A percentile compares a stretch with the other conserved stretches of the same genome.
phyloP scores from a whole-genome alignment of 106 monocot species.

The Dioscorea alata region DNA sequence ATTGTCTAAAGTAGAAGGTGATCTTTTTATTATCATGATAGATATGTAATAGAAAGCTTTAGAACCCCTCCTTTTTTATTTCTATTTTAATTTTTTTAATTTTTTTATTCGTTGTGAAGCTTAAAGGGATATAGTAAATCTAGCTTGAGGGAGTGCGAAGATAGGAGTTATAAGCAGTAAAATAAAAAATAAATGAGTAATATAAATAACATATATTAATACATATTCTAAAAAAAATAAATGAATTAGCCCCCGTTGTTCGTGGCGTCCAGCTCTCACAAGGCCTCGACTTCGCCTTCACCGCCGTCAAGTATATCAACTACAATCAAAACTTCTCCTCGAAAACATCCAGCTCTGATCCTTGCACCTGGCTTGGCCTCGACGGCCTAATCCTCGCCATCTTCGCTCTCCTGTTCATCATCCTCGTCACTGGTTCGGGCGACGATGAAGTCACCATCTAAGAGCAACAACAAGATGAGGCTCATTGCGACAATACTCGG shows the following conservation, averaged over 20 bases:
- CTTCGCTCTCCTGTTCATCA: constrained; percentile 56
- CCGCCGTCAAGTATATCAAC: constrained; percentile 61
- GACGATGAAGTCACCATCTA: constrained; percentile 13
- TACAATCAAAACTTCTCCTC: constrained; percentile 62
- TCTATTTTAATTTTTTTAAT: too few relatives aligned
- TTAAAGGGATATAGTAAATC: too few relatives aligned
- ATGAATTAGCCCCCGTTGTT: constrained; percentile 93
- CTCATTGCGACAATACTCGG: background rate
- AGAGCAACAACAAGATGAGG: background rate
- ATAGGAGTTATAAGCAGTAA: too few relatives aligned
- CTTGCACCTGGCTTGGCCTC: constrained; percentile 67
- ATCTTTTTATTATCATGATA: too few relatives aligned
- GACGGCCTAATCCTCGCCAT: constrained; percentile 91
- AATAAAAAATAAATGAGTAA: too few relatives aligned
- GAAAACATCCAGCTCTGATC: constrained; percentile 14
- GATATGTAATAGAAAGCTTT: too few relatives aligned
- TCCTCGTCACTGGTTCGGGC: constrained; percentile 59
- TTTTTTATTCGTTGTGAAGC: too few relatives aligned
- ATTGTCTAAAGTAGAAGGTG: too few relatives aligned
- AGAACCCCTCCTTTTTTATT: too few relatives aligned
- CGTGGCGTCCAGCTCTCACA: constrained; percentile 98
- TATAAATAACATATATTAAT: too few relatives aligned
- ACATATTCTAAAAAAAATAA: too few relatives aligned
- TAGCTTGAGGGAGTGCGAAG: too few relatives aligned
- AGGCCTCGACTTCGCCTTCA: constrained; percentile 62